These are phyloP conservation scores for Talaromyces wortmannii DNA, from an alignment of 495 filamentous ascomycete genomes.

Conservation along the genomic window DNA sequence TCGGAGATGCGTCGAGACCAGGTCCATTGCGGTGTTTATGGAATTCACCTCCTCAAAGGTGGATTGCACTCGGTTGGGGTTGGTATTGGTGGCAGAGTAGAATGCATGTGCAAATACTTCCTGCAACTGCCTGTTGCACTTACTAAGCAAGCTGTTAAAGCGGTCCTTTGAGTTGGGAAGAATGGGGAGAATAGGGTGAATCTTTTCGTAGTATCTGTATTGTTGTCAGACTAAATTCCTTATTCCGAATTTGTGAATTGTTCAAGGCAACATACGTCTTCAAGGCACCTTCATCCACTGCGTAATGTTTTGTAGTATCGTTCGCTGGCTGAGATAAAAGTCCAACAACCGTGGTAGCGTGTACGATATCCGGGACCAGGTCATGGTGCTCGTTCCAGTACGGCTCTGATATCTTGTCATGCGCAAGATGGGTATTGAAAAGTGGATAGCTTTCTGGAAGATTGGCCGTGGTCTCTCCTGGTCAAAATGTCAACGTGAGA, in stretches of 20 bases:
- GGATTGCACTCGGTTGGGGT: slow-evolving; percentile 25
- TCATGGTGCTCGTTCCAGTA: slow-evolving; percentile 14
- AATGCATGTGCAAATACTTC: slow-evolving; percentile 69
- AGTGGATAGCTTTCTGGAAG: slow-evolving; percentile 7
- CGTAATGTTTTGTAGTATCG: slow-evolving; percentile 33
- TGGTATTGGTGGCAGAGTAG: slow-evolving; percentile 38
- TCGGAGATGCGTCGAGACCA: slow-evolving; percentile 49
- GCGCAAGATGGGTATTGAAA: not conserved
- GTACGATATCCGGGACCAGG: slow-evolving; percentile 8
- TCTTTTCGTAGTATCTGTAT: slow-evolving; percentile 58
- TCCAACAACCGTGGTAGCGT: slow-evolving; percentile 1
- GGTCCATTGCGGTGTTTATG: slow-evolving; percentile 34
- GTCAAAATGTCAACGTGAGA: not conserved
- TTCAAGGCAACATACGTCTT: slow-evolving; percentile 24
- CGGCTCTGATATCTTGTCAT: not conserved
- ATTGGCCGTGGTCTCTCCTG: slow-evolving; percentile 2
- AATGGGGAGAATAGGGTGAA: slow-evolving; percentile 71
- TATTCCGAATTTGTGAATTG: not conserved
- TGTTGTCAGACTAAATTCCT: slow-evolving; percentile 10
- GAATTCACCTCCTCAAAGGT: slow-evolving; percentile 34
- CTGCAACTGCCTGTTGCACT: slow-evolving; percentile 53
- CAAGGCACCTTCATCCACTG: slow-evolving; percentile 37
- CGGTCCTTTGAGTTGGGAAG: slow-evolving; percentile 60
- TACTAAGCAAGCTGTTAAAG: slow-evolving; percentile 52
- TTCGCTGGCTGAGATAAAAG: slow-evolving; percentile 1